phyloP scores from a whole-genome alignment of 192 early-diverging fungal species.

The Chytriomyces confervae region DNA sequence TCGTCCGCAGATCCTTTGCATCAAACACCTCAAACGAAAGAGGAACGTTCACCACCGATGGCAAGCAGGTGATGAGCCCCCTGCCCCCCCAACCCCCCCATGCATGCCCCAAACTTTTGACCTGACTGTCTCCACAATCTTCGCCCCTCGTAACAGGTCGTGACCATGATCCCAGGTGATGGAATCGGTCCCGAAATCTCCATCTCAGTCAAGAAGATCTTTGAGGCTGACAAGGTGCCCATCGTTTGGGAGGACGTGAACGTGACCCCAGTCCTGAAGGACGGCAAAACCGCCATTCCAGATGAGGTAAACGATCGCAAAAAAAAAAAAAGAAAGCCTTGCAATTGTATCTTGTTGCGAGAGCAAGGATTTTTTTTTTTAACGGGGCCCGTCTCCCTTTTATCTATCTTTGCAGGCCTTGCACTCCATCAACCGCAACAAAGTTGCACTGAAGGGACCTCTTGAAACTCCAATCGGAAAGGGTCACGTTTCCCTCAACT shows the following conservation, averaged over 20 bases:
- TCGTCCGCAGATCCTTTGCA: neutral
- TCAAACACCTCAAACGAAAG: conserved; percentile 16
- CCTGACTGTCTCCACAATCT: neutral
- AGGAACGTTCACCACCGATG: conserved; percentile 20
- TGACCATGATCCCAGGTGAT: conserved; percentile 98
- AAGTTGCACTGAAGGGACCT: conserved; percentile 96
- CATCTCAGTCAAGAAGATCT: conserved; percentile 88
- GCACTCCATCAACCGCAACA: conserved; percentile 91
- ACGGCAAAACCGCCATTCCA: conserved; percentile 93
- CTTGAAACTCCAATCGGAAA: conserved; percentile 98
- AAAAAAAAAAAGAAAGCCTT: no score
- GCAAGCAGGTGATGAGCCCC: neutral
- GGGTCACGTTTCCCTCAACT: conserved; percentile 94
- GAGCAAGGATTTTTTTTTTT: no score
- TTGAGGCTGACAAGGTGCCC: conserved; percentile 87
- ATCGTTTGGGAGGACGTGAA: conserved; percentile 96
- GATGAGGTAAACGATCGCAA: no score
- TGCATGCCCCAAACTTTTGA: neutral
- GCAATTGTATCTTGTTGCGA: no score
- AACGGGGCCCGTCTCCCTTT: no score
- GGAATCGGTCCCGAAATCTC: conserved; percentile 99
- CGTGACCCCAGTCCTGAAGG: conserved; percentile 89
- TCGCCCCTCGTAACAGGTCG: conserved; percentile 51
- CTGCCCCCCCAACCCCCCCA: neutral
- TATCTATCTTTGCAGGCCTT: conserved; percentile 59